Percentiles rank a stretch among this genome's conserved stretches.
Conservation (phyloP, 306 rosid species). For the Fagus sylvatica region DNA sequence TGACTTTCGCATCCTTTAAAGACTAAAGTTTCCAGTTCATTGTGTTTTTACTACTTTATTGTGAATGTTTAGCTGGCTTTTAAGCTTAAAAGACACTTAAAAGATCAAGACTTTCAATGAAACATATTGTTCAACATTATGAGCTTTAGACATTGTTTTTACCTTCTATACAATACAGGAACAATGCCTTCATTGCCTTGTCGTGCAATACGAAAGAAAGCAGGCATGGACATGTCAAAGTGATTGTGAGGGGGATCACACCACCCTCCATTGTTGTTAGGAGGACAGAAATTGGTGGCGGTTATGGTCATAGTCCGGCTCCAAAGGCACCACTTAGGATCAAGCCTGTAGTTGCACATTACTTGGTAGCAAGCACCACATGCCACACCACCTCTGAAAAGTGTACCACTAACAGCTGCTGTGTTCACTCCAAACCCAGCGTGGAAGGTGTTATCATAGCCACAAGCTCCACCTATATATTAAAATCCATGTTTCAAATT, state of each 20-base stretch:
- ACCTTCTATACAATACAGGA: conserved; percentile 71
- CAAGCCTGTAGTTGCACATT: conserved; percentile 53
- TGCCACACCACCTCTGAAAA: conserved; percentile 67
- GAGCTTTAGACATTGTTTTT: neutral
- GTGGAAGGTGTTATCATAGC: conserved; percentile 65
- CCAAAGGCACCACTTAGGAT: conserved; percentile 74
- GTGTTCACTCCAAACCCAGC: conserved; percentile 83
- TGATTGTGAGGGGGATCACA: conserved; percentile 81
- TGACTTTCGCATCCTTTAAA: no score
- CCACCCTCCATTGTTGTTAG: conserved; percentile 85
- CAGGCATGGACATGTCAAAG: conserved; percentile 82
- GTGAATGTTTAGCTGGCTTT: no score
- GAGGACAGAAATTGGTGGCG: conserved; percentile 83
- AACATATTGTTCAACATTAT: no score
- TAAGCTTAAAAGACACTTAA: no score
- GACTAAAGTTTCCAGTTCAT: no score
- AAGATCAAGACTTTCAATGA: no score
- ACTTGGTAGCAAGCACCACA: conserved; percentile 87
- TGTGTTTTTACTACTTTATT: no score
- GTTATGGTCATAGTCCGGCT: conserved; percentile 49
- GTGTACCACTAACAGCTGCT: conserved; percentile 67
- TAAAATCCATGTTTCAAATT: neutral
- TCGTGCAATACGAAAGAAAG: conserved; percentile 68
- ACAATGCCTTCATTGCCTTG: conserved; percentile 89
- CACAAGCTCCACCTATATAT: conserved; percentile 82